These are phyloP conservation scores for Lyophyllum atratum DNA, from an alignment of 768 basidiomycete genomes.

Conservation along the genomic window DNA sequence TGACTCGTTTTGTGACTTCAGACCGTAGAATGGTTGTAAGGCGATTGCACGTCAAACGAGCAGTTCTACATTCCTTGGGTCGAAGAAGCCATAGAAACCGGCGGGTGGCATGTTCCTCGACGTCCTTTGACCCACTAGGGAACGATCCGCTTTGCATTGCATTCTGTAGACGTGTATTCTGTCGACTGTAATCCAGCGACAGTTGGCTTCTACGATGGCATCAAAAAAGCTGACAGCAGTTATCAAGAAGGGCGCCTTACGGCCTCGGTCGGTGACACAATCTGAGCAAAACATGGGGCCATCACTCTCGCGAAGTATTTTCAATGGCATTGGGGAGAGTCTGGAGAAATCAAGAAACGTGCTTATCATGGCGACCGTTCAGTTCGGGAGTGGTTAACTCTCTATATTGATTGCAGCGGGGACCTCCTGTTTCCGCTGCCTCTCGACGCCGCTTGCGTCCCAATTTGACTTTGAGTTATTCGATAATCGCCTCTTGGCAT, in stretches of 20 bases:
- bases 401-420: neutral
- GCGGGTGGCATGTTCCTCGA: slow-evolving; percentile 1
- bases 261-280: neutral
- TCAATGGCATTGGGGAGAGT: neutral
- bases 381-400: neutral
- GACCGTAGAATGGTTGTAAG: slow-evolving; percentile 54
- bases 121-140: slow-evolving; percentile 3
- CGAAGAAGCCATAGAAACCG: neutral
- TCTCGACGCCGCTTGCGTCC: neutral
- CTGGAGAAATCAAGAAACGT: neutral
- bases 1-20: slow-evolving; percentile 21
- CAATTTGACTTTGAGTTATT: neutral
- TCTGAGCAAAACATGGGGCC: neutral
- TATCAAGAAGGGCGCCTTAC: neutral
- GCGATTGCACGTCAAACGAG: neutral
- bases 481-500: neutral
- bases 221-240: slow-evolving; percentile 1
- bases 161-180: neutral
- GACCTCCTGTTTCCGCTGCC: neutral
- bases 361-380: neutral
- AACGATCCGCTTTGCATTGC: neutral
- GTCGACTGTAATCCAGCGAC: slow-evolving; percentile 2
- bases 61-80: neutral
- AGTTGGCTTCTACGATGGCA: slow-evolving; percentile 9
- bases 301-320: neutral